Evolutionary conservation across 495 filamentous ascomycete genomes (phyloP).

Genomic region (Penicillium ochrochloron): DNA sequence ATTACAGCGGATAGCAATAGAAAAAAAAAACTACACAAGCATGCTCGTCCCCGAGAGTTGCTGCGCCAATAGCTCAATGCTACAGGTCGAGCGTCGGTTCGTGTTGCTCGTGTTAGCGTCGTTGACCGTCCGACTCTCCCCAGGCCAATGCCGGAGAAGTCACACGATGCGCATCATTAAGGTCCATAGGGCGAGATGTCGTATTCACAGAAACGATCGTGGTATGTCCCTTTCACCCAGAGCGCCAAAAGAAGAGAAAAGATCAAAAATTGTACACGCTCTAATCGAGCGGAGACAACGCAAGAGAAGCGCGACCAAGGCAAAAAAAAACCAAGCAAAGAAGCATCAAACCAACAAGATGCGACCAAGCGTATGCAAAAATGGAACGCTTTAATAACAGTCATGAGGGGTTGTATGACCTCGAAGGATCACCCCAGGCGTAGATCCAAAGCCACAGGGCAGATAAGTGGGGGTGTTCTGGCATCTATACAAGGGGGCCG

Average conservation of each 20-base stretch:
- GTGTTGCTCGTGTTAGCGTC: slow-evolving; percentile 25
- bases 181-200: slow-evolving; percentile 12
- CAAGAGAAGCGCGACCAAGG: neutral
- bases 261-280: neutral
- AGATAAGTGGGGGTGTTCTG: neutral
- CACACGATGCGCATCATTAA: slow-evolving; percentile 21
- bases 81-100: slow-evolving; percentile 4
- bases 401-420: neutral
- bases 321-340: slow-evolving; percentile 4
- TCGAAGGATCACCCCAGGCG: slow-evolving; percentile 1
- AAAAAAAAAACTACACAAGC: slow-evolving; percentile 5
- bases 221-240: slow-evolving; percentile 17
- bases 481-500: slow-evolving; percentile 9
- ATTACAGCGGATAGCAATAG: slow-evolving; percentile 24
- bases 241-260: slow-evolving; percentile 6
- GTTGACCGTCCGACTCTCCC: slow-evolving; percentile 16
- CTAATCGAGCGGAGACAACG: slow-evolving; percentile 5
- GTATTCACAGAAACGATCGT: slow-evolving; percentile 17
- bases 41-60: slow-evolving; percentile 5
- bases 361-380: slow-evolving; percentile 6
- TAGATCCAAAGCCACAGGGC: neutral
- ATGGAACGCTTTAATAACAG: neutral
- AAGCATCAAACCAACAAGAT: neutral
- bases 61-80: slow-evolving; percentile 1
- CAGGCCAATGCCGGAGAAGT: neutral